Percentiles rank a stretch among this genome's conserved stretches.
Evolutionary conservation across 1,139 yeast genomes (phyloP).

Genomic region (Kurtzmaniella quercitrusa): DNA sequence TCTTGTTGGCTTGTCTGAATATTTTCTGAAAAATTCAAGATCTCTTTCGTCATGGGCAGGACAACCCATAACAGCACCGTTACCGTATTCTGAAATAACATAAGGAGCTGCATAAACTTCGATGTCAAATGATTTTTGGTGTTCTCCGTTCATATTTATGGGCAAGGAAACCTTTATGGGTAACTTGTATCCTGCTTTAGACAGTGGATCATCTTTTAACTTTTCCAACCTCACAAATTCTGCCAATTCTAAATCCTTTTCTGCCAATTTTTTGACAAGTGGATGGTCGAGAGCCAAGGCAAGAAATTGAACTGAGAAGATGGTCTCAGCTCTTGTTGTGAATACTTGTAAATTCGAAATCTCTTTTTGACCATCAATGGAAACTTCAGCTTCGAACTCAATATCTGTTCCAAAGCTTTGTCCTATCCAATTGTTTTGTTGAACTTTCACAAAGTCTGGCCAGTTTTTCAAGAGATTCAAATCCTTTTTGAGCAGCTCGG

Average conservation of each 20-base stretch:
- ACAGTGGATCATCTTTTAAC: conserved; percentile 34
- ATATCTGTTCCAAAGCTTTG: conserved; percentile 78
- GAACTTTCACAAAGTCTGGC: conserved; percentile 85
- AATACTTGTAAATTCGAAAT: conserved; percentile 44
- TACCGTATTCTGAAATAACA: conserved; percentile 77
- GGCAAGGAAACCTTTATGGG: conserved; percentile 58
- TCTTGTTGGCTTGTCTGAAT: conserved; percentile 39
- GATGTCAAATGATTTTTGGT: conserved; percentile 22
- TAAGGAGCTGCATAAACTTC: conserved; percentile 92
- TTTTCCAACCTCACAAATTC: conserved; percentile 41
- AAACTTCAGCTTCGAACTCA: conserved; percentile 28
- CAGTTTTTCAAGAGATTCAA: conserved; percentile 58
- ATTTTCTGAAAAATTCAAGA: conserved; percentile 66
- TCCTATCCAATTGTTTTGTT: conserved; percentile 96
- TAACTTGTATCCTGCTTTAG: conserved; percentile 64
- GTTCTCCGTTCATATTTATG: conserved; percentile 30
- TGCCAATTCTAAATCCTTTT: conserved; percentile 34
- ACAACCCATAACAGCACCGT: conserved; percentile 96
- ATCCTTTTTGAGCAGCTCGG: conserved; percentile 61
- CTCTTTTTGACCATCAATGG: conserved; percentile 11
- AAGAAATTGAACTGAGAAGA: conserved; percentile 75
- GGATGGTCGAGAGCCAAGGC: conserved; percentile 77
- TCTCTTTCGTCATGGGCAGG: conserved; percentile 93
- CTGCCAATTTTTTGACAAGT: conserved; percentile 37
- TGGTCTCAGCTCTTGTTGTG: conserved; percentile 89